These are phyloP conservation scores for Warburgia ugandensis DNA, from an alignment of 164 flowering plant species.

Conservation along the genomic window DNA sequence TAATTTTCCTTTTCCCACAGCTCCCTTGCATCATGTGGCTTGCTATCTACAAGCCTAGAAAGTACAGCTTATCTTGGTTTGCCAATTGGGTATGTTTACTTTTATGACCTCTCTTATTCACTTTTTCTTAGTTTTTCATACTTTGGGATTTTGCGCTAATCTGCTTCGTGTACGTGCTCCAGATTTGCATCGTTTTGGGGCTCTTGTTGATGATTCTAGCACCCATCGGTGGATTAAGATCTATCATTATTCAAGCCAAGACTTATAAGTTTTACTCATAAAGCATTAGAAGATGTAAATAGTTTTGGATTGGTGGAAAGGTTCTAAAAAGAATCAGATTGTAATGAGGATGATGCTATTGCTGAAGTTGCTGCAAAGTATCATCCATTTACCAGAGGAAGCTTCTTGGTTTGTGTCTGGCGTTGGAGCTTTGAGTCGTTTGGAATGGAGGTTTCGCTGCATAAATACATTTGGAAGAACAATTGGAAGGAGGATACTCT, in stretches of 20 bases:
- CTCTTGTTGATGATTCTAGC: constrained; percentile 41
- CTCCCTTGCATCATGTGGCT: constrained; percentile 85
- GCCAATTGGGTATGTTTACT: constrained; percentile 44
- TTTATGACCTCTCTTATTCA: background rate
- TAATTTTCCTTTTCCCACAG: constrained; percentile 21
- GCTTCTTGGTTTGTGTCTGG: too few relatives aligned
- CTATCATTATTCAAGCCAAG: constrained; percentile 39
- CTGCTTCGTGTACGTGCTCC: constrained; percentile 10
- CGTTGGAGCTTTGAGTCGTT: too few relatives aligned
- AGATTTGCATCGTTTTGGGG: constrained; percentile 62
- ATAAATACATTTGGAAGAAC: too few relatives aligned
- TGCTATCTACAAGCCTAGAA: constrained; percentile 44
- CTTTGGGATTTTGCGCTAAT: background rate
- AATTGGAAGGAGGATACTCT: too few relatives aligned
- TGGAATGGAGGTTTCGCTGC: too few relatives aligned
- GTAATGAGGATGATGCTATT: too few relatives aligned
- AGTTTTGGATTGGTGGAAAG: too few relatives aligned
- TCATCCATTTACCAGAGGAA: too few relatives aligned
- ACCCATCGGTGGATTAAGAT: constrained; percentile 65
- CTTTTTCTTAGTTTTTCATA: background rate
- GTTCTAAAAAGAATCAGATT: too few relatives aligned
- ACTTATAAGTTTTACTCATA: constrained; percentile 46
- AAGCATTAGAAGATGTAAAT: too few relatives aligned
- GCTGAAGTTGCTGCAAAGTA: too few relatives aligned
- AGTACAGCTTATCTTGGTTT: constrained; percentile 52